Percentiles rank a stretch among this genome's conserved stretches.
Evolutionary conservation across 75 land plant genomes (phyloP).

Genomic region (Ceratopteris richardii): DNA sequence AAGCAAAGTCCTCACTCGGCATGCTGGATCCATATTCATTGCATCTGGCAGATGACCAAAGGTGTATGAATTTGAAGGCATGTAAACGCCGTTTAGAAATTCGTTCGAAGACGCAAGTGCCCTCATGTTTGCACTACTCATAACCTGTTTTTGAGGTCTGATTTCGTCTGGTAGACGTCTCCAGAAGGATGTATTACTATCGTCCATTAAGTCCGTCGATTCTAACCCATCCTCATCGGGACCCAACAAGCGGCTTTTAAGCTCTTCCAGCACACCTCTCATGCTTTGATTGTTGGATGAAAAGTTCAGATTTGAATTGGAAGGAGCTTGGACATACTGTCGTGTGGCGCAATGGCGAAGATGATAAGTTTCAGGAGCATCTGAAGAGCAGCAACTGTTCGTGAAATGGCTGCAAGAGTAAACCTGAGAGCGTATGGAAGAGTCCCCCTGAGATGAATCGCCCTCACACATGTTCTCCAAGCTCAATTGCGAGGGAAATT

Average conservation of each 20-base stretch:
- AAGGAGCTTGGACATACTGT: not conserved
- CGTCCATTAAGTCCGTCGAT: not conserved
- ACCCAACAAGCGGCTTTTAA: slow-evolving; percentile 29
- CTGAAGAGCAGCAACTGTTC: not conserved
- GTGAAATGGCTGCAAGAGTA: not conserved
- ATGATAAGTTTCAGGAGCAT: no score
- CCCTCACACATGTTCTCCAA: not conserved
- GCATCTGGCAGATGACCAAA: not conserved
- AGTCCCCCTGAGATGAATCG: not conserved
- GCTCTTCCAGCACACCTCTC: slow-evolving; percentile 21
- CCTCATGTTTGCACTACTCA: not conserved
- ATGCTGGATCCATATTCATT: not conserved
- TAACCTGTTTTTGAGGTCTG: not conserved
- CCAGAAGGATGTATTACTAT: not conserved
- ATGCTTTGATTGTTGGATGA: slow-evolving; percentile 2
- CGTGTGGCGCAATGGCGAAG: no score
- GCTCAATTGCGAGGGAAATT: not conserved
- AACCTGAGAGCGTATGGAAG: not conserved
- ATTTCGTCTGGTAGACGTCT: not conserved
- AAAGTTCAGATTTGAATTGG: not conserved
- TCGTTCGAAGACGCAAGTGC: not conserved
- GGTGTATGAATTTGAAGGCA: not conserved
- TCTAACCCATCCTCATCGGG: slow-evolving; percentile 22
- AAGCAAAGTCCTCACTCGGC: slow-evolving; percentile 20
- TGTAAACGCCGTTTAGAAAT: not conserved